Percentiles rank a stretch among this genome's conserved stretches.
phyloP scores from a whole-genome alignment of 345 rosid genomes.

The Mangifera indica region DNA sequence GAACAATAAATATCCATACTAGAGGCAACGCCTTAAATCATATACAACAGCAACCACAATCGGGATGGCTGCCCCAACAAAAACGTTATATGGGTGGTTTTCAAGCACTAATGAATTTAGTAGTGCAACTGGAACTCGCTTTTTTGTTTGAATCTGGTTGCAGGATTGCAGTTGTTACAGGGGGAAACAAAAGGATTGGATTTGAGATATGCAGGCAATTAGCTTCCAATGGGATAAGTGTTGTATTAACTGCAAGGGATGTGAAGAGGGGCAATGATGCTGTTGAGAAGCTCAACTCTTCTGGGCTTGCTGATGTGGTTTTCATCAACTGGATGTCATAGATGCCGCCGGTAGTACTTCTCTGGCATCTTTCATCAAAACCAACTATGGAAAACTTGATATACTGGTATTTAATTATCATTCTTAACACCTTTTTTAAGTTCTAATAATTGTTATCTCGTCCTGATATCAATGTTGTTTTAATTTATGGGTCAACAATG shows the following conservation, averaged over 20 bases:
- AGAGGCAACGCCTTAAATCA: too few species aligned
- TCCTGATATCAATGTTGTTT: too few species aligned
- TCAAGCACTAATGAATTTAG: too few species aligned
- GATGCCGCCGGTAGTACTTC: neutral
- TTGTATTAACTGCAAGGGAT: constrained; percentile 23
- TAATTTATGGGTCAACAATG: too few species aligned
- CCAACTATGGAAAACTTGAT: constrained; percentile 12
- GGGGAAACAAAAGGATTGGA: constrained; percentile 30
- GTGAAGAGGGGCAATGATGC: constrained; percentile 15
- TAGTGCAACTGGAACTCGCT: too few species aligned
- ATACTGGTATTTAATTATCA: constrained; percentile 9
- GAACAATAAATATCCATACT: too few species aligned
- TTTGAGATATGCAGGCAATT: constrained; percentile 22
- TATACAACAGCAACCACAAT: too few species aligned
- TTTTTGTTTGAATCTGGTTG: neutral
- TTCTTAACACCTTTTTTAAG: too few species aligned
- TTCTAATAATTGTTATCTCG: too few species aligned
- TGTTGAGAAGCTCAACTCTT: neutral
- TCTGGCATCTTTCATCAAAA: constrained; percentile 17
- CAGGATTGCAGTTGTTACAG: constrained; percentile 26
- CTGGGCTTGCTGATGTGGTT: constrained; percentile 14
- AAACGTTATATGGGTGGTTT: too few species aligned
- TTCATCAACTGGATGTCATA: constrained; percentile 21
- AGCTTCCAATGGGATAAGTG: constrained; percentile 19
- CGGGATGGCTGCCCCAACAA: too few species aligned